Evolutionary conservation across 2,329 filamentous ascomycete genomes (phyloP), one percentile per base, ranked within the genome.

Genomic region (Colletotrichum viniferum): DNA sequence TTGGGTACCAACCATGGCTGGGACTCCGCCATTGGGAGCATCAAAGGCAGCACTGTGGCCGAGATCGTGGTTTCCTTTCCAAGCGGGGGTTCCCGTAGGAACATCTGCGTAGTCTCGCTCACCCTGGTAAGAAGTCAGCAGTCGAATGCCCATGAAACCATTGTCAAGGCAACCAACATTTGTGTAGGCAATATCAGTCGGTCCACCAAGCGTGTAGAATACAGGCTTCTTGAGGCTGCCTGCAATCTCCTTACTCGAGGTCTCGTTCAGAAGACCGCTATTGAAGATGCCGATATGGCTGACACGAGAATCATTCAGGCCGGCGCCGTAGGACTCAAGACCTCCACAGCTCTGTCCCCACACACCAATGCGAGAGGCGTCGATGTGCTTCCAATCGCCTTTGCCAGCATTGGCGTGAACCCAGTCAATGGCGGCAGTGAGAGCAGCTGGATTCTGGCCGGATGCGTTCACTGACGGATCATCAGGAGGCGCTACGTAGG

Each of bases 281-380:
- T 70, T 74, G 71, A 74, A 74, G 21, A 74, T 71, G 21, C 71
- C 71, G 14, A 74, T 58, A 21, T 69, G 65, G n/a, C 43, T 36
- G 28, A 69, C 65, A 1, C 66, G 58, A 7, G 66, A 13, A 34
- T 74, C 71, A 34, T 70, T 65, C 18, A 65, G n/a, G 8, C 65
- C 66, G 26, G 71, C 71, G 18, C 55, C 26, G 21, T 74, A 74
- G 3, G 71, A 26, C 4, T 74, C 65, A 2, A 74, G 71, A 12
- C 71, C 71, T 21, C 71, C 71, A 18, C 71, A 74, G 36, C 71
- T 74, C 43, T 65, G 61, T 14, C 71, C 71, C 71, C 65, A 74
- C 3, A 56, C 71, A 4, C 58, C 71, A 34, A 74, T 74, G 66
- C 71, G 71, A 21, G 71, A 70, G 6, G 65, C 48, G n/a, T 74